Conservation (phyloP, 352 stramenopile genomes). For the Globisporangium recalcitrans region DNA sequence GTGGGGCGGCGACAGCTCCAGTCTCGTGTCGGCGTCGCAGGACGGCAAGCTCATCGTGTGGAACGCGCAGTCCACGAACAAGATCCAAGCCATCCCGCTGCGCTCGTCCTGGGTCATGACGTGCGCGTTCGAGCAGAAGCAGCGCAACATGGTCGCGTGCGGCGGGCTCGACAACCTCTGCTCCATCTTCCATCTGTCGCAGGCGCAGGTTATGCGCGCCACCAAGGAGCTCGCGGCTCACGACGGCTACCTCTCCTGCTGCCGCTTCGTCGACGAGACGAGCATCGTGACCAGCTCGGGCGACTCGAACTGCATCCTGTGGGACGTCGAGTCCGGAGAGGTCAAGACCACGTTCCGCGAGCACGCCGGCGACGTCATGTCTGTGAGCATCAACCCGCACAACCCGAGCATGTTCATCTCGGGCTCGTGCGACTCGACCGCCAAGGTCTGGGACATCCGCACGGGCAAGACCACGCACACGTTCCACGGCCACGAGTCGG, state of each 20-base stretch:
- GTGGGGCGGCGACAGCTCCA: constrained; percentile 91
- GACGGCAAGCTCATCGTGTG: constrained; percentile 99
- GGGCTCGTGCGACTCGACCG: constrained; percentile 94
- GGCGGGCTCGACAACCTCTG: constrained; percentile 99
- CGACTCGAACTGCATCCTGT: constrained; percentile 99
- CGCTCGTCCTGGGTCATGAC: constrained; percentile 99
- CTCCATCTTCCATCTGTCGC: constrained; percentile 97
- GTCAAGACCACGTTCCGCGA: constrained; percentile 96
- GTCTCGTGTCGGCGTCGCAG: constrained; percentile 93
- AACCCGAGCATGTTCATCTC: constrained; percentile 97
- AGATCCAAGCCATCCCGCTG: constrained; percentile 95
- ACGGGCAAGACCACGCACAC: constrained; percentile 94
- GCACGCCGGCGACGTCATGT: constrained; percentile 98
- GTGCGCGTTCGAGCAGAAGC: constrained; percentile 97
- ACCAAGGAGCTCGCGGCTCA: constrained; percentile 95
- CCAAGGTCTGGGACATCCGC: constrained; percentile 98
- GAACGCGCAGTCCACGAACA: constrained; percentile 97
- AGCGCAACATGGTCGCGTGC: constrained; percentile 96
- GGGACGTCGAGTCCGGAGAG: constrained; percentile 94
- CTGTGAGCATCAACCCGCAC: constrained; percentile 92
- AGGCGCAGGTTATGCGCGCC: constrained; percentile 87
- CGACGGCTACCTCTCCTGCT: constrained; percentile 98
- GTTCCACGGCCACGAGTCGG: constrained; percentile 96
- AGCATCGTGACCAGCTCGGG: constrained; percentile 93
- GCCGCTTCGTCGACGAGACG: constrained; percentile 95